These are phyloP conservation scores for Cyathus striatus DNA, from an alignment of 768 basidiomycete genomes.

Conservation along the genomic window DNA sequence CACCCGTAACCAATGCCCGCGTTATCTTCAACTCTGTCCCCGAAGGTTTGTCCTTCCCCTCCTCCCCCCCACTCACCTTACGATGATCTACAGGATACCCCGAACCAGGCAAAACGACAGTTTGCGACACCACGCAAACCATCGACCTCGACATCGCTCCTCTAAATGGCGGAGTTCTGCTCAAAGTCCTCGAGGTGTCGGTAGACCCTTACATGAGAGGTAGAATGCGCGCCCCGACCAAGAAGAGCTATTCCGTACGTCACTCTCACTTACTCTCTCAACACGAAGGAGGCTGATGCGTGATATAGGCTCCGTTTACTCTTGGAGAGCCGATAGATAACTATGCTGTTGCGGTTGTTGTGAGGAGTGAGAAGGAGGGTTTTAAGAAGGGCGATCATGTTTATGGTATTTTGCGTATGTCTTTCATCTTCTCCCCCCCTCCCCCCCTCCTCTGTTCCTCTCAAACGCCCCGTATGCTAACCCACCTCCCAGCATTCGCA, in stretches of 20 bases:
- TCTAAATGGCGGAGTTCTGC: conserved; percentile 39
- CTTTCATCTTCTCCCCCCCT: background rate
- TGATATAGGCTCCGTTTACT: conserved; percentile 20
- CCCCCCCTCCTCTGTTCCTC: no score
- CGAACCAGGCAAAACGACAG: conserved; percentile 38
- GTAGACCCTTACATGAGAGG: conserved; percentile 38
- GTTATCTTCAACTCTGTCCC: conserved; percentile 32
- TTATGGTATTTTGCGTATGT: conserved; percentile 25
- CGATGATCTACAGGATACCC: conserved; percentile 27
- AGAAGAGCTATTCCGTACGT: no score
- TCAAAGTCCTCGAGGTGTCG: conserved; percentile 44
- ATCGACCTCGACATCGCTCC: conserved; percentile 46
- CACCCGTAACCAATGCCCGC: conserved; percentile 25
- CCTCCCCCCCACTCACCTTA: conserved; percentile 2
- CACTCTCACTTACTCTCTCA: no score
- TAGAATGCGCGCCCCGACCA: conserved; percentile 35
- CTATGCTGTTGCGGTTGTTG: conserved; percentile 38
- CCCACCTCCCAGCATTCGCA: no score
- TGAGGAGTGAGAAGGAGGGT: conserved; percentile 31
- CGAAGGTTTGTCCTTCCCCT: conserved; percentile 14
- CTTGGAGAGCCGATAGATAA: conserved; percentile 29
- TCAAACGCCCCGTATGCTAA: background rate
- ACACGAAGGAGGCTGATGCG: no score
- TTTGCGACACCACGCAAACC: conserved; percentile 35
- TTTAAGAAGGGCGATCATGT: conserved; percentile 35